Conservation (phyloP, 305 asterid genomes). For the Plantago lanceolata region DNA sequence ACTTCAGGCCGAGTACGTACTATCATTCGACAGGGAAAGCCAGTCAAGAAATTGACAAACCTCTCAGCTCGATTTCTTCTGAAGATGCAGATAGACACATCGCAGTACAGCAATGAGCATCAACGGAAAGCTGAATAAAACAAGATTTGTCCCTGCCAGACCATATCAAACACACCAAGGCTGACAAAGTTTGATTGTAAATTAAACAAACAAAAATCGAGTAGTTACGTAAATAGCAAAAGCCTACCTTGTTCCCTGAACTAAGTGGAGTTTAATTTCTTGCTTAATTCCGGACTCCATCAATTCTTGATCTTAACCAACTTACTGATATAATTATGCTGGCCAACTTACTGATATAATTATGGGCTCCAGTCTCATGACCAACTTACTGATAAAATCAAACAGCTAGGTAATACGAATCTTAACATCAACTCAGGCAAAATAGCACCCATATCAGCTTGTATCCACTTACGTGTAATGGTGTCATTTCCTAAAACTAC, state of each 20-base stretch:
- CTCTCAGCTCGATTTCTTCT: conserved; percentile 33
- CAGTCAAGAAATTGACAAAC: conserved; percentile 23
- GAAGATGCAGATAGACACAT: conserved; percentile 52
- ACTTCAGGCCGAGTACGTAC: too few species aligned
- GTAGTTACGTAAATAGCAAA: background rate
- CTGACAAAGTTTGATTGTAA: background rate
- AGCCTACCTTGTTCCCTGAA: conserved; percentile 60
- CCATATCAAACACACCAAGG: background rate
- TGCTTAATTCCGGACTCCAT: conserved; percentile 40
- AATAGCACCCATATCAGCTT: too few species aligned
- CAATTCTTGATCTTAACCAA: too few species aligned
- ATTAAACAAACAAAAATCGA: background rate
- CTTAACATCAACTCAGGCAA: too few species aligned
- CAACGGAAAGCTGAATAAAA: conserved; percentile 50
- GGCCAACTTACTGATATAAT: too few species aligned
- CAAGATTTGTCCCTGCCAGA: conserved; percentile 54
- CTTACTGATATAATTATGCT: too few species aligned
- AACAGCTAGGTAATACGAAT: too few species aligned
- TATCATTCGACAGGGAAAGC: too few species aligned
- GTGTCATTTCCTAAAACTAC: too few species aligned
- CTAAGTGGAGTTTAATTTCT: conserved; percentile 45
- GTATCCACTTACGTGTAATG: too few species aligned
- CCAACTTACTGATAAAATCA: too few species aligned
- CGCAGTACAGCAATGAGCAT: conserved; percentile 53
- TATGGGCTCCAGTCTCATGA: too few species aligned